These are phyloP conservation scores for Actinomortierella ambigua DNA, from an alignment of 371 early-diverging fungal species.

Conservation along the genomic window DNA sequence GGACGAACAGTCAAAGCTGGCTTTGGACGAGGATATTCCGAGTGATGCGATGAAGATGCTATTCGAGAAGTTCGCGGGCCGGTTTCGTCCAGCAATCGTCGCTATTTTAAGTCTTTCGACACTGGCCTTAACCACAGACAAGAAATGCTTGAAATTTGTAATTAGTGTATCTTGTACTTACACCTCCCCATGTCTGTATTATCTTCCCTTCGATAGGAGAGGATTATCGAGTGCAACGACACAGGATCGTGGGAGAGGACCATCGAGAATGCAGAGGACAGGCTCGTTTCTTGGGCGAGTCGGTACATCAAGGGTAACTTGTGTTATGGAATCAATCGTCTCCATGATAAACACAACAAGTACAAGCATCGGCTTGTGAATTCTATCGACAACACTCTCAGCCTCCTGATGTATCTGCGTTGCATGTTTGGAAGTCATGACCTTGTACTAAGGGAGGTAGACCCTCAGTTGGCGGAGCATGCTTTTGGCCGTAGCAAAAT, in stretches of 20 bases:
- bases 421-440: constrained; percentile 25
- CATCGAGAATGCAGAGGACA: constrained; percentile 17
- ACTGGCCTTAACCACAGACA: not conserved
- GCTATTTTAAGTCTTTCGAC: constrained; percentile 5
- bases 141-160: too few relatives aligned
- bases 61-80: constrained; percentile 19
- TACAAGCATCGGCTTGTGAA: constrained; percentile 14
- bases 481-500: constrained; percentile 15
- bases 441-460: constrained; percentile 15
- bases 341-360: constrained; percentile 22
- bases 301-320: constrained; percentile 25
- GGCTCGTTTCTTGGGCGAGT: constrained; percentile 17
- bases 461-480: constrained; percentile 15
- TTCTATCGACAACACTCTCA: constrained; percentile 15
- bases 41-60: constrained; percentile 23
- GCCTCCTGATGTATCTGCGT: constrained; percentile 20
- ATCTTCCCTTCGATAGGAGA: constrained; percentile 14
- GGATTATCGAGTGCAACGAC: constrained; percentile 16
- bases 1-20: constrained; percentile 20
- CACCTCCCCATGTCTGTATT: too few relatives aligned
- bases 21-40: constrained; percentile 13
- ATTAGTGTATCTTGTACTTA: too few relatives aligned
- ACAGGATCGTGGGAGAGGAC: constrained; percentile 10
- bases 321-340: constrained; percentile 13
- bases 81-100: constrained; percentile 8